These are phyloP conservation scores for Neofusicoccum parvum DNA, from an alignment of 2,329 filamentous ascomycete species.

Conservation along the genomic window DNA sequence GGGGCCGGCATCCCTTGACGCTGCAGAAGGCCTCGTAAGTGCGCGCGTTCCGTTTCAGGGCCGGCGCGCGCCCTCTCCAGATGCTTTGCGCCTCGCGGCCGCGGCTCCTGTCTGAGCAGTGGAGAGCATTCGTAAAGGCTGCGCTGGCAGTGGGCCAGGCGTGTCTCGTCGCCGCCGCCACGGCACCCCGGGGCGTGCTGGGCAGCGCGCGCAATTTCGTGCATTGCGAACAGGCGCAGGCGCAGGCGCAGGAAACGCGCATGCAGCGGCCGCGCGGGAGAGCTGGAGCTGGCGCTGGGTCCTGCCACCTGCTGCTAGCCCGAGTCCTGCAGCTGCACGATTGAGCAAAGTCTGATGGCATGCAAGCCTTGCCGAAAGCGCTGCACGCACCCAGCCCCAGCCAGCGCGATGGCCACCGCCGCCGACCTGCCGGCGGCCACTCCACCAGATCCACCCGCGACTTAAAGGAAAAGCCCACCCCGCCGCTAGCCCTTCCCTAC, in stretches of 20 bases:
- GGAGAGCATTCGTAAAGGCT: constrained; percentile 16
- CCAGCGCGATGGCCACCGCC: constrained; percentile 18
- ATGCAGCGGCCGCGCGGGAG: constrained; percentile 14
- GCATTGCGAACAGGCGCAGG: constrained; percentile 5
- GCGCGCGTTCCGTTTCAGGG: constrained; percentile 20
- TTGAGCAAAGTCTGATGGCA: constrained; percentile 20
- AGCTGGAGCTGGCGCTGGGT: constrained; percentile 10
- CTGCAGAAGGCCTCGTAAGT: constrained; percentile 16
- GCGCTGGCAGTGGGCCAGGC: constrained; percentile 12
- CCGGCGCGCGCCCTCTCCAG: constrained; percentile 14
- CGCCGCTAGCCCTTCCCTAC: constrained; percentile 41
- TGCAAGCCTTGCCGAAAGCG: constrained; percentile 23
- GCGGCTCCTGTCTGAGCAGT: not conserved
- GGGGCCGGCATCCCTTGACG: constrained; percentile 14
- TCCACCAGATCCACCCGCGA: constrained; percentile 22
- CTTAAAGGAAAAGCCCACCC: constrained; percentile 32
- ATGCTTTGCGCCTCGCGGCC: not conserved
- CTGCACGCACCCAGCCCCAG: constrained; percentile 21
- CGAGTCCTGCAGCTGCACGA: constrained; percentile 16
- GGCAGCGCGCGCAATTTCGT: constrained; percentile 11
- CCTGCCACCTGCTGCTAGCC: constrained; percentile 4
- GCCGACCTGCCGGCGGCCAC: constrained; percentile 15
- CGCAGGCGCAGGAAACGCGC: constrained; percentile 12
- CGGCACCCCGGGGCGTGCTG: not conserved
- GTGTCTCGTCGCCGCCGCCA: constrained; percentile 3